Base-by-base conservation (phyloP, 2,329 filamentous ascomycete genomes). In the Dichotomopilus funicola region DNA sequence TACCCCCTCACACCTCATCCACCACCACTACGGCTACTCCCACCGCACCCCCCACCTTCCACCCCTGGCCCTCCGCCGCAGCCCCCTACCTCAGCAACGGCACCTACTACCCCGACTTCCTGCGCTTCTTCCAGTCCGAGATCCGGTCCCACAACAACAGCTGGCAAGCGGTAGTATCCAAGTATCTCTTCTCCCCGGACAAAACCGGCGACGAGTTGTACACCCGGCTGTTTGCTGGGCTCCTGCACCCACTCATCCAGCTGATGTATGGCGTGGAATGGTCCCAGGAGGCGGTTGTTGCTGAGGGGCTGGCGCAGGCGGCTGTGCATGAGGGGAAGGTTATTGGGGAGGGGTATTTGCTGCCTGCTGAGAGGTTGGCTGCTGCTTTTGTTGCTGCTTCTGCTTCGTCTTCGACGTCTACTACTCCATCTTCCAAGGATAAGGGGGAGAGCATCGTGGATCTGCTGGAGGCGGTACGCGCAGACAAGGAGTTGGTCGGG, bases 241-340 rank as follows among this genome's bases (percentile, higher is more conserved):
- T 92, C 59, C 63, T 91, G 2, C 89, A 95, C 65, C 89, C 90
- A 1, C 72, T 94, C 12, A 91, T 96, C 59, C 89, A 95, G 67
- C 78, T 95, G 19, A 88, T 90, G 49, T 95, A 90, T 66, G 91
- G 88, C 4, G 67, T 96, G 38, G 90, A 95, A 67, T 95, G 90
- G 73, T 69, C 79, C 8, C 89, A 95, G 66, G 89, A 89, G 1
- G 87, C 87, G 40, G 83, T 95, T 57, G 78, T 96, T 34, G 89
- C 90, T 5, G 82, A 92, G 71, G 90, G 76, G 1, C 80, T 96
- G 13, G 89, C 91, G 0, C 86, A 95, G 72, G 77, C 87, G 1
- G 82, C 86, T 6, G 81, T 90, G 1, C 89, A 95, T 65, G 72
- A 76, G 6, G 71, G 77, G 44, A 78, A 79, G 69, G 74, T 87